Evolutionary conservation across 2,329 filamentous ascomycete species (phyloP).

Genomic region (Fusarium cyanostomum): DNA sequence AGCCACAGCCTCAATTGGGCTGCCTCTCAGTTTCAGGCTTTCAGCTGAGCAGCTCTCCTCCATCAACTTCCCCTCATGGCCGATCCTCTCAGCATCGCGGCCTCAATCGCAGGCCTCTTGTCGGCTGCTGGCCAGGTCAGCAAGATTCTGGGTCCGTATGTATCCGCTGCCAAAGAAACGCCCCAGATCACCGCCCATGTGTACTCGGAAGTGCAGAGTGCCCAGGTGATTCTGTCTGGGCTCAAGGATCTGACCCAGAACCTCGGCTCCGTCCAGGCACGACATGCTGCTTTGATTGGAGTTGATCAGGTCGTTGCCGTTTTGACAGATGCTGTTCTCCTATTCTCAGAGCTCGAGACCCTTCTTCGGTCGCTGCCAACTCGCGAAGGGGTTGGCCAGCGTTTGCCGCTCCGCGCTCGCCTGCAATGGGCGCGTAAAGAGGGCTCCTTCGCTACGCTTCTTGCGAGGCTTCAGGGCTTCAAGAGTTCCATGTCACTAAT

Average conservation of each 20-base stretch:
- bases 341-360: slow-evolving; percentile 21
- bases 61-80: not conserved
- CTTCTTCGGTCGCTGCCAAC: not conserved
- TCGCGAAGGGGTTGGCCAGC: accelerated
- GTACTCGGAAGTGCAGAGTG: slow-evolving; percentile 18
- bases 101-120: slow-evolving; percentile 13
- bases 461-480: not conserved
- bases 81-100: slow-evolving; percentile 18
- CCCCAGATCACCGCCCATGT: slow-evolving; percentile 17
- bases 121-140: not conserved
- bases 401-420: not conserved
- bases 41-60: no score
- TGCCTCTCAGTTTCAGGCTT: slow-evolving; percentile 5
- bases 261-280: accelerated
- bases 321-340: slow-evolving; percentile 1
- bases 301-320: slow-evolving; percentile 5
- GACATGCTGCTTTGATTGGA: not conserved
- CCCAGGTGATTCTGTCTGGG: slow-evolving; percentile 2
- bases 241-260: not conserved
- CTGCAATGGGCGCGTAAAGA: slow-evolving; percentile 8
- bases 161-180: slow-evolving; percentile 20
- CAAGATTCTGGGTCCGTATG: slow-evolving; percentile 15
- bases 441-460: not conserved
- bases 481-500: slow-evolving; percentile 17
- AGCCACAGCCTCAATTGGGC: not conserved